Percentiles rank a stretch among this genome's conserved stretches.
Conservation (phyloP, 2,329 filamentous ascomycete species). For the Phialocephala sp. region DNA sequence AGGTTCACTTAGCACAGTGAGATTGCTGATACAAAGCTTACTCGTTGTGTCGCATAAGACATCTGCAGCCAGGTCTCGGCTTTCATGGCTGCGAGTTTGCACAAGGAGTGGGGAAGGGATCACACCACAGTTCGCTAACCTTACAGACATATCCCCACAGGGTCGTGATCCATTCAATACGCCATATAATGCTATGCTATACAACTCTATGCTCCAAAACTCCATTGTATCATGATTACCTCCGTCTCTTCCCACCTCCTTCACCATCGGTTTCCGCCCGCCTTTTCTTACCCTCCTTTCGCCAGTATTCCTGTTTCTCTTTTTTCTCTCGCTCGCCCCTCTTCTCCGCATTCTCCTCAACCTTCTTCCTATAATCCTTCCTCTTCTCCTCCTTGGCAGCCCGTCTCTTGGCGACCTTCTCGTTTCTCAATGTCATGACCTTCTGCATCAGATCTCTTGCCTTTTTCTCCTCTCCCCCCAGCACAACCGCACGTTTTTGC, state of each 20-base stretch:
- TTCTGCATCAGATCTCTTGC: slow-evolving; percentile 91
- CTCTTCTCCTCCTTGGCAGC: slow-evolving; percentile 89
- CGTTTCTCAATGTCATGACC: slow-evolving; percentile 86
- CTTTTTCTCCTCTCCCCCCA: slow-evolving; percentile 85
- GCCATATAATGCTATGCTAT: slow-evolving; percentile 17
- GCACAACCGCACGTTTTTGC: slow-evolving; percentile 92
- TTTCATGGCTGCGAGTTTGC: neutral
- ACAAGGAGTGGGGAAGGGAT: neutral
- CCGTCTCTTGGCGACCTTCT: slow-evolving; percentile 82
- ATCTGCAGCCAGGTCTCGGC: too few relatives aligned
- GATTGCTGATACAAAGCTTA: neutral
- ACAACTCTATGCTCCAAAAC: slow-evolving; percentile 14
- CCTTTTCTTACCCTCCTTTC: slow-evolving; percentile 83
- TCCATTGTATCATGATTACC: slow-evolving; percentile 20
- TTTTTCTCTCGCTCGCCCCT: slow-evolving; percentile 85
- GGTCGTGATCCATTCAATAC: slow-evolving; percentile 3
- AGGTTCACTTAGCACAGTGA: neutral
- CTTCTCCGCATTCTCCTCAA: slow-evolving; percentile 84
- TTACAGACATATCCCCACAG: neutral
- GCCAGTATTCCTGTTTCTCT: slow-evolving; percentile 93
- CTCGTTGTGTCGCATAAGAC: neutral
- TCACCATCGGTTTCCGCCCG: slow-evolving; percentile 59
- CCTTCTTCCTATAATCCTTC: slow-evolving; percentile 79
- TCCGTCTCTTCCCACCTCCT: slow-evolving; percentile 46
- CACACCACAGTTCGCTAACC: neutral